Evolutionary conservation across 2,329 filamentous ascomycete genomes (phyloP), one percentile per base, ranked within the genome.

Genomic region (Cladosporium sp.): DNA sequence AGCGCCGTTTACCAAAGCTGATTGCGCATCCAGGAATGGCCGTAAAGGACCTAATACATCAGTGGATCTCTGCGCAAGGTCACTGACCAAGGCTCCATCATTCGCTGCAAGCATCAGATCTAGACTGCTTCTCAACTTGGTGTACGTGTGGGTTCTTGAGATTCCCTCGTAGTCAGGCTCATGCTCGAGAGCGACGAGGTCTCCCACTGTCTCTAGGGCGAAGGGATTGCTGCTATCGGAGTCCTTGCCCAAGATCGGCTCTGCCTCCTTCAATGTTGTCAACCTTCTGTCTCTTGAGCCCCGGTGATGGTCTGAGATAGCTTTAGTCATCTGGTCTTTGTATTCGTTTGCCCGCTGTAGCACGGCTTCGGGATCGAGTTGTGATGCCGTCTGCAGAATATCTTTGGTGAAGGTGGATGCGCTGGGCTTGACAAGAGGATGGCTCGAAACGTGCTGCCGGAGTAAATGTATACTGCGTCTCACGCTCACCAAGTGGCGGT

Each of bases 391-490:
- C 15, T 53, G 36, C 17, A 53, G 24, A 10, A 53, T 4, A 20
- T 44, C 25, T 6, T 25, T 17, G 13, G 19, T 24, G 5, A 39
- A n/a, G 3, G 24, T 13, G 7, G 52, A 25, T n/a, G 39, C 15
- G 17, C 45, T 32, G 3, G 28, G 9, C 4, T 17, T 47, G 17
- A 37, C 40, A 5, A 55, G 20, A n/a, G 52, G 52, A 68, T 95
- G 89, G 1, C 85, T 77, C 4, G 89, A 82, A 68, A 94, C 88
- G 63, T 88, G 84, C 20, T 78, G 75, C 64, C 85, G 83, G 48
- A 96, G 77, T 55, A 94, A 85, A 7, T 88, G 83, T 48, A 96
- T 73, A 68, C 88, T 93, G 65, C 82, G 83, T 3, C 90, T 91
- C 3, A 55, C 52, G 19, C 34, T 39, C 12, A 40, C 25, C 10